Base-by-base conservation (phyloP, 1,284 basidiomycete species). In the Rhodotorula mucilaginosa region DNA sequence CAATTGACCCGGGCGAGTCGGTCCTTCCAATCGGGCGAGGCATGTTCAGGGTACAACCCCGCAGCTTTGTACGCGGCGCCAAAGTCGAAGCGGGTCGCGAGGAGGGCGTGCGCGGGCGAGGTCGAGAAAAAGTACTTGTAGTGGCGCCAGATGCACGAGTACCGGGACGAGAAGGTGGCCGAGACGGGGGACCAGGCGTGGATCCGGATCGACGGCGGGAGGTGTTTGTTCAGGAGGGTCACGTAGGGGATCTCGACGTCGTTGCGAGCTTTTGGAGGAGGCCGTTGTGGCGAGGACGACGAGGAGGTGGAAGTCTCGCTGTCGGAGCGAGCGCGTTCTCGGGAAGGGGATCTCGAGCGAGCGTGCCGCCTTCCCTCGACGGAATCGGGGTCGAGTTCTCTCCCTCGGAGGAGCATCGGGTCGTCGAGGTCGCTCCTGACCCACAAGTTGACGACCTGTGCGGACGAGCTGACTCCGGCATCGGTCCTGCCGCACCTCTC, bases 41-140 rank as follows among this genome's bases (percentile, higher is more conserved):
- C 70, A 29, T 58, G 64, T n/a, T 59, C 59, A 18, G 64, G 56
- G 34, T 64, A 51, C 54, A 18, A 15, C 6, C 61, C 67, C 4
- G 52, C 47, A 2, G 57, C 65, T n/a, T 26, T 16, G 68, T 76
- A 76, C 8, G 72, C 70, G 0, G 72, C 52, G 49, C 74, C 74
- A 51, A 72, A 74, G 47, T 76, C 72, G 65, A 76, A 74, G 10
- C 66, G 59, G 19, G 64, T 54, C 19, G 62, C 46, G 26, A 70
- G 56, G 47, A 76, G 39, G 0, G 71, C 61, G 3, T 47, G 48
- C 10, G 51, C 26, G 15, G 68, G 62, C 16, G 57, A 79, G 71
- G 75, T 81, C 79, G 84, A 72, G 72, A 97, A 99, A 81, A 97
- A 96, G 83, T 99, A 99, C 81, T 97, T 97, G 88, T 99, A 99